Base-by-base conservation (phyloP, 1,284 basidiomycete species). In the Cerrena zonata region DNA sequence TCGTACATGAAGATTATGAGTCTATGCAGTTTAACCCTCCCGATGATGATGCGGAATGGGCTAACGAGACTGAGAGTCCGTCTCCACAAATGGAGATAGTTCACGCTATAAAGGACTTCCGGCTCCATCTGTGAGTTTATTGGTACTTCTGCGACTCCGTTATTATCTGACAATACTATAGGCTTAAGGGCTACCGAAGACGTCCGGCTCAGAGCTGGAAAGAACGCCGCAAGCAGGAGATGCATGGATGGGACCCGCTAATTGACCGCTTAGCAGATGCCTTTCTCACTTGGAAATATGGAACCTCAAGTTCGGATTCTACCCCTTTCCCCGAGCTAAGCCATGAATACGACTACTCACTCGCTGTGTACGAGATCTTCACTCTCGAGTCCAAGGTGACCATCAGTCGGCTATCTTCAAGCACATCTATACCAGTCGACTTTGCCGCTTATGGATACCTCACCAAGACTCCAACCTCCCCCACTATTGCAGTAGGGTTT, bases 401-500 rank as follows among this genome's bases (percentile, higher is more conserved):
- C 5, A 21, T 45, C 43, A 12, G 12, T 12, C 43, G 24, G 43
- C 24, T 7, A 11, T 19, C 24, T 23, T 5, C 21, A 5, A 45
- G 43, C 24, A 11, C 26, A 5, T 45, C 43, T 26, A n/a, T 19
- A 12, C 12, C 43, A 11, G 12, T 45, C 12, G 43, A 45, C 26
- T 26, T 45, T 11, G 21, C 26, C 5, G 19, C 7, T 5, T 24
- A 45, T 21, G 43, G 43, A 11, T 23, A 23, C 24, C 43, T 45
- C 26, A 24, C 22, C 12, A 45, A 45, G 24, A 45, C 43, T 23
- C 43, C 43, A 21, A 5, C 18, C 11, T 45, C 43, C 12, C 43
- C 43, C 7, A 45, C 56, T 5, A 13, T 61, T 25, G 61, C 64
- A 5, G 43, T 69, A n/a, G 60, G 61, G 1, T 18, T 69, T 13